Percentiles rank a stretch among this genome's conserved stretches.
phyloP scores from a whole-genome alignment of 495 filamentous ascomycete species.

The Tetracladium setigerum region DNA sequence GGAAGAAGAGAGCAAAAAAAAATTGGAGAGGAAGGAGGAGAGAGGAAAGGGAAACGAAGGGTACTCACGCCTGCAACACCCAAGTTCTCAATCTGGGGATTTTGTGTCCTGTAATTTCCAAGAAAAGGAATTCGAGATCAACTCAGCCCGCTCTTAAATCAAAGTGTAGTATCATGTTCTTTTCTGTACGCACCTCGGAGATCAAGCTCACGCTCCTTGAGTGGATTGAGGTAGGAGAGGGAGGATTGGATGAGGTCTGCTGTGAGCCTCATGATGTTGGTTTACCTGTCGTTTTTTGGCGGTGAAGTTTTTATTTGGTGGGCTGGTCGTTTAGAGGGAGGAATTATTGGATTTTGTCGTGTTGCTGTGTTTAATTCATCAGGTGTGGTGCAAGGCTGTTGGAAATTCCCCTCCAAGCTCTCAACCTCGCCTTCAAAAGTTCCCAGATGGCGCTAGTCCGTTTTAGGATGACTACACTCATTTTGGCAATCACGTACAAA shows the following conservation, averaged over 20 bases:
- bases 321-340: too few relatives aligned
- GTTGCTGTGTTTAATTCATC: too few relatives aligned
- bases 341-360: too few relatives aligned
- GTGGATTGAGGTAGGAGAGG: slow-evolving; percentile 92
- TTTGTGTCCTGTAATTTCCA: slow-evolving; percentile 76
- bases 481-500: too few relatives aligned
- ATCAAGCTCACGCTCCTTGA: slow-evolving; percentile 97
- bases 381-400: too few relatives aligned
- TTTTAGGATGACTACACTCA: too few relatives aligned
- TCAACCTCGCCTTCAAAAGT: too few relatives aligned
- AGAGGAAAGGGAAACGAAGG: slow-evolving; percentile 6
- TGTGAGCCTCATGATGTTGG: slow-evolving; percentile 75
- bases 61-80: slow-evolving; percentile 80
- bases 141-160: slow-evolving; percentile 67
- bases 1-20: background rate
- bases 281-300: slow-evolving; percentile 19
- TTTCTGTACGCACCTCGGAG: slow-evolving; percentile 98
- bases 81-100: slow-evolving; percentile 97
- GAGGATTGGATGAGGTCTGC: slow-evolving; percentile 86
- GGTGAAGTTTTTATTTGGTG: too few relatives aligned
- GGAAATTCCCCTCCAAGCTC: too few relatives aligned
- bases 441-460: too few relatives aligned
- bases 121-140: slow-evolving; percentile 75
- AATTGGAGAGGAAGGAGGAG: background rate
- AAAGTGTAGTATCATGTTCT: slow-evolving; percentile 95